Conservation (phyloP, 164 flowering plant species). For the Warburgia ugandensis region DNA sequence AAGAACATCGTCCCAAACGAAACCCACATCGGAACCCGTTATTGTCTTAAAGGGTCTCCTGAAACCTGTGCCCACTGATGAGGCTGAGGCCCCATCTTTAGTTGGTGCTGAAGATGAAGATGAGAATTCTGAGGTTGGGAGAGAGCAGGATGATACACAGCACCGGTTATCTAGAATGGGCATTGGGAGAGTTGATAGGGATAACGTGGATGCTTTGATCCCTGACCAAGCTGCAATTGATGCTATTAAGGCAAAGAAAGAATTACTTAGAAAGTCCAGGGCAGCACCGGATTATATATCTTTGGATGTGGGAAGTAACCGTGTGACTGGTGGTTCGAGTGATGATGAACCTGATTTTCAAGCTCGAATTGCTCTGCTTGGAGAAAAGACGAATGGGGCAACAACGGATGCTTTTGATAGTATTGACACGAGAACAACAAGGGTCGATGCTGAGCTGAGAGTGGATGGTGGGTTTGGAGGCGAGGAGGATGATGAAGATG, state of each 20-base stretch:
- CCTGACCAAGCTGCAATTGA: slow-evolving; percentile 64
- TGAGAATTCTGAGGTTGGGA: slow-evolving; percentile 11
- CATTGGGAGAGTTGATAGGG: slow-evolving; percentile 24
- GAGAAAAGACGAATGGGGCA: slow-evolving; percentile 38
- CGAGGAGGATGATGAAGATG: slow-evolving; percentile 40
- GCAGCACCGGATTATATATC: slow-evolving; percentile 75
- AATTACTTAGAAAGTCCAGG: slow-evolving; percentile 52
- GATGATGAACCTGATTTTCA: slow-evolving; percentile 89
- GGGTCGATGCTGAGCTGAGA: slow-evolving; percentile 17
- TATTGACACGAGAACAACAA: slow-evolving; percentile 27
- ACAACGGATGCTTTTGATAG: slow-evolving; percentile 74
- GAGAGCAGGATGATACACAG: slow-evolving; percentile 29
- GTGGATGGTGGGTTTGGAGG: slow-evolving; percentile 20
- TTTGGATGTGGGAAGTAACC: slow-evolving; percentile 70
- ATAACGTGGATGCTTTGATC: slow-evolving; percentile 20
- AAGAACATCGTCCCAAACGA: slow-evolving; percentile 20
- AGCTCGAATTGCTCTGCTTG: slow-evolving; percentile 64
- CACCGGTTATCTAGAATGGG: slow-evolving; percentile 32
- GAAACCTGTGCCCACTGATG: slow-evolving; percentile 32
- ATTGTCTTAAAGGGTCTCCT: slow-evolving; percentile 67
- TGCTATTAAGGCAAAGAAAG: slow-evolving; percentile 74
- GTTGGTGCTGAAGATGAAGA: slow-evolving; percentile 13
- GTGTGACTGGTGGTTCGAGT: slow-evolving; percentile 76
- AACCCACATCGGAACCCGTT: slow-evolving; percentile 40
- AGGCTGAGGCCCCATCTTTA: slow-evolving; percentile 3